Evolutionary conservation across 352 stramenopile species (phyloP), one percentile per base, ranked within the genome.

Genomic region (Globisporangium cederbergense): DNA sequence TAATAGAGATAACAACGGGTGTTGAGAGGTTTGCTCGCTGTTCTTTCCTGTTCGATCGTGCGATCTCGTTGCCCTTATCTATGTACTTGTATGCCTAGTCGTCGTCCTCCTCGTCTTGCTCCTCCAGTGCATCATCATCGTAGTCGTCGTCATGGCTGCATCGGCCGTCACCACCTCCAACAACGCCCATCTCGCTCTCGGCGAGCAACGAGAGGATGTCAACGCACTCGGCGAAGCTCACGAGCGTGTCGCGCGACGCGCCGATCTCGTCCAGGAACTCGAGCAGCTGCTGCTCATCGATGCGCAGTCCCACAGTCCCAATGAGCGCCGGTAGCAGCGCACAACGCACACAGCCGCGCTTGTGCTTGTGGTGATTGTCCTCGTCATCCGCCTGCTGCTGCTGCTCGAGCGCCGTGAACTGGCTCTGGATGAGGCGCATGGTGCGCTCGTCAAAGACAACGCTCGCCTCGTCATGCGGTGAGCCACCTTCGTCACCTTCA

Each of bases 211-310:
- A 91, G 43, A 95, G 59, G 49, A 96, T 93, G 65, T 96, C 88
- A 34, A 93, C 83, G 67, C 89, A 93, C 69, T 96, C 88, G 36
- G 83, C 81, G 60, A 96, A 90, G 32, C 82, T 89, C 42, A 96
- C 86, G 30, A 79, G 71, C 16, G 88, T 93, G 58, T 88, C 77
- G 3, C 63, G 45, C 2, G 75, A 71, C n/a, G 83, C 86, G 57
- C 85, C 81, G 51, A 96, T 77, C 72, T 96, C 85, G 25, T 83
- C 62, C 43, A 95, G 65, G 10, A 95, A 78, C 18, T 74, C 70
- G 16, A 71, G 14, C n/a, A 93, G 51, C 57, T 89, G 68, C 0
- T 65, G 65, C 28, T 77, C 77, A 5, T 70, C 61, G 8, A 91
- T 65, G 22, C 64, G 46, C 3, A 86, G 57, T 4, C 81, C 79